phyloP scores from a whole-genome alignment of 2,329 filamentous ascomycete species.

The Penicillium paneum region DNA sequence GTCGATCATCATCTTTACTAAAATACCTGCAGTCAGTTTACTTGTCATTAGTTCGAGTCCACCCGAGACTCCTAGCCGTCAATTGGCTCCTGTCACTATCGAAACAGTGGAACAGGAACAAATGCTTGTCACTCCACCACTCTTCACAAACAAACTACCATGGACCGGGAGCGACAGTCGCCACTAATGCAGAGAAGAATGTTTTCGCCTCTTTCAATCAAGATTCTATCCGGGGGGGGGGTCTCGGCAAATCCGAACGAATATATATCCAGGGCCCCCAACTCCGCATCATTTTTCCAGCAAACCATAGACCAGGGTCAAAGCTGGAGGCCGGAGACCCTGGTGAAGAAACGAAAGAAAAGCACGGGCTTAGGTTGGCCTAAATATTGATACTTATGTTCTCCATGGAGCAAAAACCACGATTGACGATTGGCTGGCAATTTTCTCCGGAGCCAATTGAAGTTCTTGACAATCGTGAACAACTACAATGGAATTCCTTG shows the following conservation, averaged over 20 bases:
- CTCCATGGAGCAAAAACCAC: not conserved
- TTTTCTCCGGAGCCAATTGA: slow-evolving; percentile 7
- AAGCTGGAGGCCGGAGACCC: no score
- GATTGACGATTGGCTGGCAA: slow-evolving; percentile 14
- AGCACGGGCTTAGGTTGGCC: no score
- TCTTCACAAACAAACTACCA: not conserved
- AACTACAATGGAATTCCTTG: not conserved
- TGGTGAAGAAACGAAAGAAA: not conserved
- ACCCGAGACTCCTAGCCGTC: not conserved
- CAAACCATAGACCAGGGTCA: not conserved
- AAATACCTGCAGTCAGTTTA: not conserved
- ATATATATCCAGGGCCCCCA: not conserved
- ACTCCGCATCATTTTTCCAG: not conserved
- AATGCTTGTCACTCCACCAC: not conserved
- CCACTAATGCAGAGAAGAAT: not conserved
- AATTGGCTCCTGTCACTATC: not conserved
- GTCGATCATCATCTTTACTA: not conserved
- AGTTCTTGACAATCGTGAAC: not conserved
- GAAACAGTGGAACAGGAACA: not conserved
- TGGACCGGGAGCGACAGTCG: not conserved
- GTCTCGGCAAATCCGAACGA: not conserved
- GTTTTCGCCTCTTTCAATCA: not conserved
- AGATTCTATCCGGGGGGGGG: not conserved
- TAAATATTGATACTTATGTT: not conserved
- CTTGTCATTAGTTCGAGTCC: not conserved